Percentiles rank a stretch among this genome's conserved stretches.
Evolutionary conservation across 2,329 filamentous ascomycete genomes (phyloP).

Genomic region (Penicillium sumatraense): DNA sequence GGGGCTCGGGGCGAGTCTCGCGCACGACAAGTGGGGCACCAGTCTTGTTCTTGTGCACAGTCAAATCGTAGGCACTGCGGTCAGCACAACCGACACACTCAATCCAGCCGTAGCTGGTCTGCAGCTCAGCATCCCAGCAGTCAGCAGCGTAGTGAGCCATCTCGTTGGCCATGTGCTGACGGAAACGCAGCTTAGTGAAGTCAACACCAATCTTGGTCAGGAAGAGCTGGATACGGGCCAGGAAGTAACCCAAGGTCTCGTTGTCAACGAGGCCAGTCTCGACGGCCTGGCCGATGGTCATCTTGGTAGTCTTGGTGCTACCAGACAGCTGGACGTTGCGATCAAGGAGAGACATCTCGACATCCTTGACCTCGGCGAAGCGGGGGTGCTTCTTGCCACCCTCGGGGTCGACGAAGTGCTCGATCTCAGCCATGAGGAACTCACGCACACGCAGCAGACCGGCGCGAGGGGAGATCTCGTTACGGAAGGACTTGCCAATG

Average conservation of each 20-base stretch:
- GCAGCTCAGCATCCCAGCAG: constrained; percentile 96
- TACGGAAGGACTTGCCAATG: constrained; percentile 97
- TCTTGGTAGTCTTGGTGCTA: constrained; percentile 73
- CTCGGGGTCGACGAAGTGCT: constrained; percentile 95
- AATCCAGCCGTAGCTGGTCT: constrained; percentile 93
- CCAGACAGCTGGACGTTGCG: constrained; percentile 84
- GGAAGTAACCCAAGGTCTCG: constrained; percentile 96
- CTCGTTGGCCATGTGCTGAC: constrained; percentile 92
- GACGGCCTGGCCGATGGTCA: constrained; percentile 86
- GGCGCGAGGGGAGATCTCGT: constrained; percentile 92
- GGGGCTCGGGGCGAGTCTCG: constrained; percentile 77
- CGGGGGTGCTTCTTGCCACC: constrained; percentile 92
- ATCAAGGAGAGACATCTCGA: constrained; percentile 83
- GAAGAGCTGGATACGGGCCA: constrained; percentile 92
- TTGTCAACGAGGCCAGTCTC: constrained; percentile 85
- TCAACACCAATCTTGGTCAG: constrained; percentile 87
- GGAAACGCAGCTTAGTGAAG: constrained; percentile 85
- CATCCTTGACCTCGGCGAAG: constrained; percentile 81
- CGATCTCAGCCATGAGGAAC: constrained; percentile 98
- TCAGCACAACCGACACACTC: constrained; percentile 98
- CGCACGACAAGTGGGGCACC: constrained; percentile 84
- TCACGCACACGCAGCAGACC: constrained; percentile 93
- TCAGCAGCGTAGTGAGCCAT: constrained; percentile 95
- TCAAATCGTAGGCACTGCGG: constrained; percentile 90
- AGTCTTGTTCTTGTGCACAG: constrained; percentile 91